Evolutionary conservation across 768 basidiomycete genomes (phyloP).

Genomic region (Megacollybia marginata): DNA sequence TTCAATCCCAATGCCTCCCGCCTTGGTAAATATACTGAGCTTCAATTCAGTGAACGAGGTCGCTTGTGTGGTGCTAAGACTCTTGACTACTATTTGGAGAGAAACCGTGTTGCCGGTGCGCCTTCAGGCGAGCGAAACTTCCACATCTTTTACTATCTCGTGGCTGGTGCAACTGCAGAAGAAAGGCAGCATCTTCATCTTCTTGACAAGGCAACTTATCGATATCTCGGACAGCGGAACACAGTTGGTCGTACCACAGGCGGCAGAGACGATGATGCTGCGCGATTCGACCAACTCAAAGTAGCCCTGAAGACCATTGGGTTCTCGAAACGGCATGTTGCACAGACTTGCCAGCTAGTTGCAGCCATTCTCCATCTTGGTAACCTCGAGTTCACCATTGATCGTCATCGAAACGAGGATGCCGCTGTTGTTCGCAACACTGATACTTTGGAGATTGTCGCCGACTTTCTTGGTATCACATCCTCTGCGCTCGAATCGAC

Average conservation of each 20-base stretch:
- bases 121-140: slow-evolving; percentile 94
- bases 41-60: slow-evolving; percentile 93
- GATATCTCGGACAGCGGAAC: slow-evolving; percentile 76
- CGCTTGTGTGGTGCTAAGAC: slow-evolving; percentile 87
- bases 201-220: slow-evolving; percentile 70
- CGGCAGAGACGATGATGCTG: slow-evolving; percentile 72
- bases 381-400: slow-evolving; percentile 87
- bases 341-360: slow-evolving; percentile 89
- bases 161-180: slow-evolving; percentile 83
- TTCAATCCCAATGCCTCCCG: slow-evolving; percentile 94
- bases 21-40: slow-evolving; percentile 96
- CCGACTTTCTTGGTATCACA: slow-evolving; percentile 87
- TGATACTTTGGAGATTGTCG: slow-evolving; percentile 74
- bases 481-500: slow-evolving; percentile 66
- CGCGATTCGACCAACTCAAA: slow-evolving; percentile 90
- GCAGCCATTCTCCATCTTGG: slow-evolving; percentile 96
- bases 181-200: slow-evolving; percentile 87
- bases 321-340: slow-evolving; percentile 89
- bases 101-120: slow-evolving; percentile 79
- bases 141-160: slow-evolving; percentile 96
- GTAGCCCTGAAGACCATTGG: slow-evolving; percentile 90
- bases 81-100: slow-evolving; percentile 93
- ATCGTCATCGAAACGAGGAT: slow-evolving; percentile 79
- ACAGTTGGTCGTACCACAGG: slow-evolving; percentile 34
- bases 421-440: slow-evolving; percentile 87